Evolutionary conservation across 768 basidiomycete genomes (phyloP).

Genomic region (Trametopsis cervina): DNA sequence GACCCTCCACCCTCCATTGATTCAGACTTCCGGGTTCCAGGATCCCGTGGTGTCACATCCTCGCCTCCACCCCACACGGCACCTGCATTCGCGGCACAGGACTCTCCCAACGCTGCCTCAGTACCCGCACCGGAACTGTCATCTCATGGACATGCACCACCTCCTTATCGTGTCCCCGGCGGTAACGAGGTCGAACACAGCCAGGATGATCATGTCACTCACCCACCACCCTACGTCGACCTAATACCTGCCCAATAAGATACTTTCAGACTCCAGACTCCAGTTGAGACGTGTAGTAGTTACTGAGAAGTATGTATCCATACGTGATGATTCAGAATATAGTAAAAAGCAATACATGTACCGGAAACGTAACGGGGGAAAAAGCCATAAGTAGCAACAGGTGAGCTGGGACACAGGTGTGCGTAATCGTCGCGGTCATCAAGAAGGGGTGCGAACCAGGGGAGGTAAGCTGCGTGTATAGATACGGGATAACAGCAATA

Average conservation of each 20-base stretch:
- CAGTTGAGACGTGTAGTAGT: too few species aligned
- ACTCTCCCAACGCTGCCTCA: conserved; percentile 9
- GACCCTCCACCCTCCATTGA: conserved; percentile 89
- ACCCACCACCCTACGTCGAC: conserved; percentile 33
- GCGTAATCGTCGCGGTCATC: background rate
- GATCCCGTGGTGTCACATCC: conserved; percentile 19
- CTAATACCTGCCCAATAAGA: conserved; percentile 17
- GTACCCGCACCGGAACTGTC: conserved; percentile 3
- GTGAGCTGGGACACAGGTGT: background rate
- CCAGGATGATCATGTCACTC: conserved; percentile 23
- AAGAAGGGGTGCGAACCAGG: background rate
- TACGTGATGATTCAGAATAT: conserved; percentile 10
- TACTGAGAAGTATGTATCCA: conserved; percentile 5
- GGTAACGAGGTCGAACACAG: conserved; percentile 12
- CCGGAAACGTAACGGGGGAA: conserved; percentile 11
- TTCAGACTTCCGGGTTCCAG: conserved; percentile 46
- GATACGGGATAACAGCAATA: conserved; percentile 3
- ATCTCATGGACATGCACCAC: conserved; percentile 59
- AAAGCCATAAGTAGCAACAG: conserved; percentile 6
- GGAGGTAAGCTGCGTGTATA: background rate
- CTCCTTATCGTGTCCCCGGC: conserved; percentile 65
- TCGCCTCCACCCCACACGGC: conserved; percentile 18
- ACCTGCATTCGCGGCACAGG: conserved; percentile 10
- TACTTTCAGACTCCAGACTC: too few species aligned
- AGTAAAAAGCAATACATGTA: conserved; percentile 18